Evolutionary conservation across 345 rosid genomes (phyloP).

Genomic region (Eucalyptus sp.): DNA sequence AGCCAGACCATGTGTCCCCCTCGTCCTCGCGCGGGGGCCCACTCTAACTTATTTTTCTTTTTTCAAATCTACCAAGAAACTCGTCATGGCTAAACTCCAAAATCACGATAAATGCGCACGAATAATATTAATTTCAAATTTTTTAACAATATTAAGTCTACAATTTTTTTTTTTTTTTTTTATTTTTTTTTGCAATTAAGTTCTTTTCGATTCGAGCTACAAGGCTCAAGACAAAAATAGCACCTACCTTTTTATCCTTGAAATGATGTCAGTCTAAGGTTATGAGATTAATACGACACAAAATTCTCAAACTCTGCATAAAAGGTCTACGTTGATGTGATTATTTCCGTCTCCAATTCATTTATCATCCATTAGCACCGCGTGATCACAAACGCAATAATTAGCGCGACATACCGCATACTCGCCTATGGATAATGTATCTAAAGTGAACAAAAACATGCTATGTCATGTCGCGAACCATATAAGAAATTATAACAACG

Average conservation of each 20-base stretch:
- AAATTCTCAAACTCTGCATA: rapidly evolving
- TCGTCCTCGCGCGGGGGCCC: neutral
- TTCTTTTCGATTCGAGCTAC: neutral
- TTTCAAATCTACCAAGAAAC: neutral
- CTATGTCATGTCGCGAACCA: neutral
- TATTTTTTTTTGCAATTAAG: no score
- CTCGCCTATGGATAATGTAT: neutral
- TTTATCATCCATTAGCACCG: neutral
- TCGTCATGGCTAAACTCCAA: neutral
- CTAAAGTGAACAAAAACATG: neutral
- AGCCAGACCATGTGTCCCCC: neutral
- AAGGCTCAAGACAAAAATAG: neutral
- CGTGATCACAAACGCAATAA: neutral
- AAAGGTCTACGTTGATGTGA: neutral
- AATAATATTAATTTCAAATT: no score
- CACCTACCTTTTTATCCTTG: neutral
- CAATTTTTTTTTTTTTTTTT: no score
- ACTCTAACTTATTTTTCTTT: neutral
- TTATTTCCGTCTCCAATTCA: rapidly evolving
- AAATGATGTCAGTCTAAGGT: neutral
- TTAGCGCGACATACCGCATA: rapidly evolving
- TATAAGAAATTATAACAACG: neutral
- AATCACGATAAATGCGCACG: neutral
- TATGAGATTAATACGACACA: rapidly evolving
- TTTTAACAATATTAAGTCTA: no score